Evolutionary conservation across 2,329 filamentous ascomycete genomes (phyloP).

Genomic region (Cercospora sp.): DNA sequence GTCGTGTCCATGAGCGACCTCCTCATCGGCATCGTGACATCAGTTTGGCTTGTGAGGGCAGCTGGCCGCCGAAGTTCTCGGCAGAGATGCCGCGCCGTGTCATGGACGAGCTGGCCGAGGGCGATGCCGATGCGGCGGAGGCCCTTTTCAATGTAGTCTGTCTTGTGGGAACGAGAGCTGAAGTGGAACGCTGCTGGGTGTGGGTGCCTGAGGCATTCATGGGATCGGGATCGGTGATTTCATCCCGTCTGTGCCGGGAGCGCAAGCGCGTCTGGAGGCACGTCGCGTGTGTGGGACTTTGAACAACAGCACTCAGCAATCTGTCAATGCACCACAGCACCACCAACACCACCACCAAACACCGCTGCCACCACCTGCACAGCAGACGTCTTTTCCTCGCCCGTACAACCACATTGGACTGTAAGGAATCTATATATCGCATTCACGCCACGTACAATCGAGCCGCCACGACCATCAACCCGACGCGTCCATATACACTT

Average conservation of each 20-base stretch:
- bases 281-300: neutral
- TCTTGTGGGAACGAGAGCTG: neutral
- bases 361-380: neutral
- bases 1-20: conserved; percentile 11
- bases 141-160: neutral
- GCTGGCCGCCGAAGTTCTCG: neutral
- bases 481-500: conserved; percentile 2
- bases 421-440: neutral
- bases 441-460: neutral
- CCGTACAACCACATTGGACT: neutral
- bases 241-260: too few species aligned
- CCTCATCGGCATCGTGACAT: conserved; percentile 11
- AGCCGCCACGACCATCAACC: neutral
- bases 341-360: neutral
- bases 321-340: neutral
- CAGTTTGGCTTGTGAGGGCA: neutral
- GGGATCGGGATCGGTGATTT: too few species aligned
- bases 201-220: too few species aligned
- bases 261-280: neutral
- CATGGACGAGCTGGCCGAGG: neutral
- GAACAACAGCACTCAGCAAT: conserved; percentile 11
- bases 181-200: too few species aligned
- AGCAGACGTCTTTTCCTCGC: neutral
- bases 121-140: neutral
- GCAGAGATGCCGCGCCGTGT: neutral